phyloP scores from a whole-genome alignment of 768 basidiomycete genomes.

The Russula virescens region DNA sequence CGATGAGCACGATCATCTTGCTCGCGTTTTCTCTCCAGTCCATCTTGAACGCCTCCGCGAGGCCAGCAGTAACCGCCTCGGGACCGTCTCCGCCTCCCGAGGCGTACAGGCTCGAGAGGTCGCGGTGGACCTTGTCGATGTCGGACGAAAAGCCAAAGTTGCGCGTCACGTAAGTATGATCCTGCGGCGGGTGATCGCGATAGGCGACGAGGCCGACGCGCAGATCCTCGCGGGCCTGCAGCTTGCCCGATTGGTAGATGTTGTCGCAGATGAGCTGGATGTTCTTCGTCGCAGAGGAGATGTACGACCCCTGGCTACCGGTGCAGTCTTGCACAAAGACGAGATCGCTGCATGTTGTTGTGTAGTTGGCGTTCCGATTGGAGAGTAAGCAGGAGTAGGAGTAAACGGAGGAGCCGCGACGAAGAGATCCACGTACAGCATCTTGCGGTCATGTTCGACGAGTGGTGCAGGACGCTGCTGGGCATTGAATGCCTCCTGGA shows the following conservation, averaged over 20 bases:
- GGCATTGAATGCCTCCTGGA: slow-evolving; percentile 34
- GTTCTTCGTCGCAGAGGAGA: slow-evolving; percentile 92
- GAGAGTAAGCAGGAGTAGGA: not conserved
- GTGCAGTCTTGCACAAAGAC: slow-evolving; percentile 97
- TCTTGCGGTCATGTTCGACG: slow-evolving; percentile 49
- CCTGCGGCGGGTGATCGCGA: slow-evolving; percentile 95
- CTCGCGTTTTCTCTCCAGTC: slow-evolving; percentile 85
- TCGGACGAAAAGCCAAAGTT: slow-evolving; percentile 94
- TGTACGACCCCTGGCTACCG: slow-evolving; percentile 85
- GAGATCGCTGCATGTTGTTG: slow-evolving; percentile 64
- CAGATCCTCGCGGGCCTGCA: slow-evolving; percentile 82
- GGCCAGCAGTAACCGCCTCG: slow-evolving; percentile 91
- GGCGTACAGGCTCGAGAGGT: slow-evolving; percentile 80
- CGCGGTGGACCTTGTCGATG: slow-evolving; percentile 77
- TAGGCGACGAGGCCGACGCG: slow-evolving; percentile 92
- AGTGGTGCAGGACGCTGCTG: slow-evolving; percentile 33
- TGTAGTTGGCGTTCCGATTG: not conserved
- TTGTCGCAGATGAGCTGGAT: slow-evolving; percentile 92
- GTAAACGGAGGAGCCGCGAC: not conserved
- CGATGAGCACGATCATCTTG: slow-evolving; percentile 95
- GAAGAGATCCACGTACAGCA: slow-evolving; percentile 55
- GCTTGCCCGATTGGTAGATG: slow-evolving; percentile 90
- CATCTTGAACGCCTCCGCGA: slow-evolving; percentile 82
- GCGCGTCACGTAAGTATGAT: slow-evolving; percentile 90
- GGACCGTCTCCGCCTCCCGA: slow-evolving; percentile 93